These are phyloP conservation scores for Fusarium sp. DNA, from an alignment of 2,329 filamentous ascomycete genomes.

Conservation along the genomic window DNA sequence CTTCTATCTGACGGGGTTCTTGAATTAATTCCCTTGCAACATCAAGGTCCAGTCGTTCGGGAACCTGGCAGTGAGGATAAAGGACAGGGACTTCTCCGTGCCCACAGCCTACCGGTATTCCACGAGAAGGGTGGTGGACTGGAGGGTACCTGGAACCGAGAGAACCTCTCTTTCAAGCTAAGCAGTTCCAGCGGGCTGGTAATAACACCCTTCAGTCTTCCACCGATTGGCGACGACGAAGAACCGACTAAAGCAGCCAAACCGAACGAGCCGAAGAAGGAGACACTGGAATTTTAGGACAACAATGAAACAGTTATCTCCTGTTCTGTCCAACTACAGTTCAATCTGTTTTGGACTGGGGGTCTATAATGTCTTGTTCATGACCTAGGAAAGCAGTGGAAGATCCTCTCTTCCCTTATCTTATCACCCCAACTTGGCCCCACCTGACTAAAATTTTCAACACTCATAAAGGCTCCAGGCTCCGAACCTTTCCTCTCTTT, in stretches of 20 bases:
- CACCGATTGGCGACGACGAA: slow-evolving; percentile 81
- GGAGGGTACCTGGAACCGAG: slow-evolving; percentile 73
- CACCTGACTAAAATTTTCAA: slow-evolving; percentile 41
- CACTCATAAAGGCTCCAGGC: slow-evolving; percentile 34
- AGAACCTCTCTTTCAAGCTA: slow-evolving; percentile 91
- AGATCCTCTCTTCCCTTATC: slow-evolving; percentile 10
- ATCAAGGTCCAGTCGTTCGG: slow-evolving; percentile 64
- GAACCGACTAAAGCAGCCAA: slow-evolving; percentile 52
- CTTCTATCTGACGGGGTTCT: slow-evolving; percentile 85
- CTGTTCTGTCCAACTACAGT: background rate
- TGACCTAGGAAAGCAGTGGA: background rate
- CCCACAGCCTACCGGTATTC: slow-evolving; percentile 84
- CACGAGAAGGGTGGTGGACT: slow-evolving; percentile 89
- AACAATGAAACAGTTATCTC: background rate
- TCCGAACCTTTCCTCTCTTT: slow-evolving; percentile 23
- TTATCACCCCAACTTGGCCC: slow-evolving; percentile 18
- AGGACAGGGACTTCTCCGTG: slow-evolving; percentile 85
- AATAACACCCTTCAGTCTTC: slow-evolving; percentile 89
- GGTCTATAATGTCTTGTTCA: background rate
- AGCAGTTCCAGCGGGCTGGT: slow-evolving; percentile 83
- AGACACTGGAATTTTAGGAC: slow-evolving; percentile 76
- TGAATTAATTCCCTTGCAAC: slow-evolving; percentile 79
- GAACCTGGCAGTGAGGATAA: slow-evolving; percentile 70
- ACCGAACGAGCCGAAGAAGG: slow-evolving; percentile 68
- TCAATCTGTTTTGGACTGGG: background rate